Conservation (phyloP, 768 basidiomycete genomes). For the Fistulinella prunicolor region DNA sequence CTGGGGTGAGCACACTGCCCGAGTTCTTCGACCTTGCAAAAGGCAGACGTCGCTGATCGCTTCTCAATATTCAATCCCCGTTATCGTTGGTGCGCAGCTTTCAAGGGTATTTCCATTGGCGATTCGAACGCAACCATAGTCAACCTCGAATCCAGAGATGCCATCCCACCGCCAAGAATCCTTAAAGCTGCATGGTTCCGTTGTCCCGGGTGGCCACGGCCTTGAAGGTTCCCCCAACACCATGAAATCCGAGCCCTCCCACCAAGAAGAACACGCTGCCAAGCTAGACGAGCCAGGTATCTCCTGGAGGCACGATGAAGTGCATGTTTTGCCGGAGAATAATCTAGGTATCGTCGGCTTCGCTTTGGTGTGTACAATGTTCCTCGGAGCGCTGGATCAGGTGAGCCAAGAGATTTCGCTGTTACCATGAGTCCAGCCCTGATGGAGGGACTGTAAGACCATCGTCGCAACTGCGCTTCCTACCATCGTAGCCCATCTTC, state of each 20-base stretch:
- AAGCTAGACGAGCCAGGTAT: slow-evolving; percentile 33
- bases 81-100: too few relatives aligned
- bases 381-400: slow-evolving; percentile 52
- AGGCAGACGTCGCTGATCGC: too few relatives aligned
- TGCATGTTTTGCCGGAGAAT: slow-evolving; percentile 45
- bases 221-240: too few relatives aligned
- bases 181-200: too few relatives aligned
- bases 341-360: slow-evolving; percentile 21
- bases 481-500: slow-evolving; percentile 60
- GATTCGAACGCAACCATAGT: too few relatives aligned
- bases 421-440: too few relatives aligned
- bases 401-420: slow-evolving; percentile 35
- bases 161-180: too few relatives aligned
- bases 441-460: slow-evolving; percentile 37
- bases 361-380: slow-evolving; percentile 26
- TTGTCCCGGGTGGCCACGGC: too few relatives aligned
- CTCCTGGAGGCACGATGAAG: slow-evolving; percentile 51
- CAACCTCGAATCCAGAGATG: too few relatives aligned
- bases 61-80: too few relatives aligned
- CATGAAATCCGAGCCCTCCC: background rate
- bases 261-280: background rate
- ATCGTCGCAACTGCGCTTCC: slow-evolving; percentile 70
- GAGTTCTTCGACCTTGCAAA: background rate
- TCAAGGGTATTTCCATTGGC: too few relatives aligned
- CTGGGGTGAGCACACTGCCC: background rate